Evolutionary conservation across 306 rosid genomes (phyloP), one percentile per base, ranked within the genome.

Genomic region (Prunus salicina): DNA sequence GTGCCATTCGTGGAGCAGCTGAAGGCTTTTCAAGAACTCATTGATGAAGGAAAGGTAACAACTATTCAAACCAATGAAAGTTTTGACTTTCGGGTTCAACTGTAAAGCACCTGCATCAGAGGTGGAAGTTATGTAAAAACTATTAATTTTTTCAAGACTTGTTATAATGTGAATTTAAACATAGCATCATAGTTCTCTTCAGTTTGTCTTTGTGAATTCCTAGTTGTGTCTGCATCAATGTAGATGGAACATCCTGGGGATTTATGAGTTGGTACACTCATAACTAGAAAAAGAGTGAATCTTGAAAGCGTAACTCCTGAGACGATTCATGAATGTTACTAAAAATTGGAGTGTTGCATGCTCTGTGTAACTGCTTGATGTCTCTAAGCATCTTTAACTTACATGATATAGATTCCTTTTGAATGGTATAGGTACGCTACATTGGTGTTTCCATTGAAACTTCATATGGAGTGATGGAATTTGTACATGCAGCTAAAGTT

Each of bases 391-490:
- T 71, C 32, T 63, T 63, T 38, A 19, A 55, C 41, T 72, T 7
- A 30, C 12, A 30, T 32, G 63, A 64, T 51, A 19, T 62, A 3
- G 24, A 25, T 3, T 11, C 12, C 14, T 82, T 82, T 81, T 55
- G 20, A 56, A 63, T 71, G 73, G 60, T 81, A 56, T 75, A 90
- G 97, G 93, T 92, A 78, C 96, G 97, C 64, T 84, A 90, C 79
- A 79, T 95, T 79, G 97, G 97, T 11, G 92, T 95, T 80, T 95
- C 99, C 15, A 95, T 88, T 73, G 97, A 95, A 90, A 89, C 97
- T 80, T 95, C 99, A 6, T 95, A 89, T 73, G 97, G 97, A 73
- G 98, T 92, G 74, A 95, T 92, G 98, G 96, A 95, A 85, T 95
- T 92, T 67, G 90, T 90, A 72, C 90, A 89, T 79, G 82, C 96